Conservation (phyloP, 1,284 basidiomycete genomes). For the Austroboletus niveus region DNA sequence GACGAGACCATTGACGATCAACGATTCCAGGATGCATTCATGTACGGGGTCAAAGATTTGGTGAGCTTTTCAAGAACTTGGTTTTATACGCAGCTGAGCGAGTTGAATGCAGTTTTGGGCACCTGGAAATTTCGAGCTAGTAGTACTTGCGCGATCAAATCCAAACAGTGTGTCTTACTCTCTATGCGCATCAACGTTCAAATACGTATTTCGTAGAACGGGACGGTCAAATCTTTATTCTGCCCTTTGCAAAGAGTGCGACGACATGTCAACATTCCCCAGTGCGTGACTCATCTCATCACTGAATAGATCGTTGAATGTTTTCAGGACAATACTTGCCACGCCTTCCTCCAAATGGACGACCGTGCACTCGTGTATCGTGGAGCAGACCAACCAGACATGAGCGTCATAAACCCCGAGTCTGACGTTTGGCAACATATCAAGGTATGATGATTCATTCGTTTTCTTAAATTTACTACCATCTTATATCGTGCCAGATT, state of each 20-base stretch:
- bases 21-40: constrained; percentile 82
- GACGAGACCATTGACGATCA: constrained; percentile 60
- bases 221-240: constrained; percentile 75
- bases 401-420: constrained; percentile 99
- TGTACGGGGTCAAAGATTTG: constrained; percentile 71
- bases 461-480: neutral
- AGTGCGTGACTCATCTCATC: constrained; percentile 40
- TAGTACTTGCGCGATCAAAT: constrained; percentile 59
- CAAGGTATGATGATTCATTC: constrained; percentile 50
- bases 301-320: constrained; percentile 5
- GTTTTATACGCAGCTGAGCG: constrained; percentile 6
- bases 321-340: constrained; percentile 83
- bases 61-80: constrained; percentile 39
- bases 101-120: constrained; percentile 74
- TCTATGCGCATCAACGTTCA: neutral
- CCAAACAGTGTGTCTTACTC: constrained; percentile 43
- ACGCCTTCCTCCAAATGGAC: constrained; percentile 94
- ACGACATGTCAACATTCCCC: constrained; percentile 91
- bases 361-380: constrained; percentile 94
- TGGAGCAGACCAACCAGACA: constrained; percentile 95
- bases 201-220: constrained; percentile 36
- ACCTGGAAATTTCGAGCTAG: constrained; percentile 85
- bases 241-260: constrained; percentile 95
- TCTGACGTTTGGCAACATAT: constrained; percentile 98
- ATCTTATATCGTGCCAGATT: constrained; percentile 47